Base-by-base conservation (phyloP, 306 rosid genomes). In the Corylus avellana region DNA sequence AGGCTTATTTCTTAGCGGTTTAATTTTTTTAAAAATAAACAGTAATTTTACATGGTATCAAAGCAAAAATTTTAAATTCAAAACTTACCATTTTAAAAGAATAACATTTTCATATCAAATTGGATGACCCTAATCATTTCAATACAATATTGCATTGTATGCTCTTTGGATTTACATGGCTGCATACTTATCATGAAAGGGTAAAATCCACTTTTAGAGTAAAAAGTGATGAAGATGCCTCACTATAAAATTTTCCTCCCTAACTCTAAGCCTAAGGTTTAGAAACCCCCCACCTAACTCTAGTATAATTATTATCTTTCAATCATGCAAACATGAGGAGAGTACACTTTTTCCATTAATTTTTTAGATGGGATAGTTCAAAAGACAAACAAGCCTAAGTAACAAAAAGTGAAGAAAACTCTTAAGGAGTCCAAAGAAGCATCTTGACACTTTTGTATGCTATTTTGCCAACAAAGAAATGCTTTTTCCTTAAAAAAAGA, bases 241-340 rank as follows among this genome's bases (percentile, higher is more conserved):
- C 48, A 66, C 20, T 66, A 42, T 39, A 9, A 68, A 68, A 68
- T 8, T 2, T 18, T 1, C 42, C 51, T 27, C 61, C 57, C 7
- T 12, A 74, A 72, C 70, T 18, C 51, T 74, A 75, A 70, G 78
- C 57, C 58, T 67, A 67, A n/a, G 74, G 76, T 73, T 67, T 18
- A 54, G 64, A 79, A 47, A 70, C 58, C 78, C 51, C 78, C 46
- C 70, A 70, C 79, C 57, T 42, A 61, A 58, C 66, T 70, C 20
- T 51, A 27, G 78, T 29, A 75, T 70, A 48, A 72, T 73, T 74
- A 63, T 80, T 73, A 11, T 79, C 57, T 75, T 76, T 77, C 86
- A 87, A 86, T 91, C 85, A 86, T 88, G 90, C 87, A 80, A 76
- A 85, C 91, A 86, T 67, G 91, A 85, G 91, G 89, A 76, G 80